Evolutionary conservation across 169 alveolate species (phyloP).

Genomic region (Plasmodium inui): DNA sequence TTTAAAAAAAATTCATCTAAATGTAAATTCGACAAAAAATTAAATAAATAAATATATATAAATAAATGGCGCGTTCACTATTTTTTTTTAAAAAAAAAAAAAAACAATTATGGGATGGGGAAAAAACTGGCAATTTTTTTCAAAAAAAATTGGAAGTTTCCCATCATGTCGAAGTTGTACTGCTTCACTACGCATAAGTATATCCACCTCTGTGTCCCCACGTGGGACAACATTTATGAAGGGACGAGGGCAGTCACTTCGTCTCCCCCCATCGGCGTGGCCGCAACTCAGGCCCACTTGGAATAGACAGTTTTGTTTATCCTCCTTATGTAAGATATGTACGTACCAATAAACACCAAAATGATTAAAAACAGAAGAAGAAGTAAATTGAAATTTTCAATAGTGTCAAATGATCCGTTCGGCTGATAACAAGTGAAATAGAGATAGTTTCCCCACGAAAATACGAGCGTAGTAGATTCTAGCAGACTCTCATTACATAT

Average conservation of each 20-base stretch:
- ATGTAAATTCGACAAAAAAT: neutral
- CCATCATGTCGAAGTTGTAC: neutral
- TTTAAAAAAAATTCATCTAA: neutral
- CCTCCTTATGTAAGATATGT: conserved; percentile 44
- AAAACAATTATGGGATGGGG: neutral
- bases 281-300: conserved; percentile 36
- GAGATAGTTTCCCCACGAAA: conserved; percentile 68
- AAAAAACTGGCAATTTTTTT: neutral
- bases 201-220: neutral
- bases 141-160: neutral
- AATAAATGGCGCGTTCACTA: neutral
- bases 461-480: conserved; percentile 72
- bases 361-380: conserved; percentile 43
- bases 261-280: neutral
- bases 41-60: neutral
- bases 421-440: conserved; percentile 73
- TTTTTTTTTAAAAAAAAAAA: neutral
- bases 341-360: conserved; percentile 54
- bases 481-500: conserved; percentile 59
- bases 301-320: conserved; percentile 43
- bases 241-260: neutral
- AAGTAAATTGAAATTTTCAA: conserved; percentile 23
- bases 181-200: neutral
- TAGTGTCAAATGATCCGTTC: conserved; percentile 71
- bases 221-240: neutral